These are phyloP conservation scores for Areca catechu DNA, from an alignment of 176 grass and related monocot genomes.

Conservation along the genomic window DNA sequence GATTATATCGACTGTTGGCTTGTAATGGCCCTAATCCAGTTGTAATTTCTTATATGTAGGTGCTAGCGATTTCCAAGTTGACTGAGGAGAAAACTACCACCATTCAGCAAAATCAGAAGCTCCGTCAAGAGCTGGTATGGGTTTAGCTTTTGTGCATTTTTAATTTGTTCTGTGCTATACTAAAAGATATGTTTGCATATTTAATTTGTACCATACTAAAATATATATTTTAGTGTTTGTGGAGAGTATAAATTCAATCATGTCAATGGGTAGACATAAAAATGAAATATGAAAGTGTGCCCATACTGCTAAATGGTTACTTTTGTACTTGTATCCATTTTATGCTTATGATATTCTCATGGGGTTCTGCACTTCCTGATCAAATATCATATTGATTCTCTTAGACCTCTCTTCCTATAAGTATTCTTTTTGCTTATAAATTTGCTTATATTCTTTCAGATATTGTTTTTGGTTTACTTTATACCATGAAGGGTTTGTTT, in stretches of 20 bases:
- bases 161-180: not conserved
- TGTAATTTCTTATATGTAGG: conserved; percentile 21
- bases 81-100: conserved; percentile 74
- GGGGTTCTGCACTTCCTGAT: too few relatives aligned
- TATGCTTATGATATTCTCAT: too few relatives aligned
- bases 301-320: too few relatives aligned
- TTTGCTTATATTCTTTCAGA: too few relatives aligned
- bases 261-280: not conserved
- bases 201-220: not conserved
- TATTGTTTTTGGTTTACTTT: too few relatives aligned
- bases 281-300: too few relatives aligned
- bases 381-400: too few relatives aligned
- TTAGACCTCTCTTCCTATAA: too few relatives aligned
- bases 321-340: too few relatives aligned
- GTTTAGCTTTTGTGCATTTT: not conserved
- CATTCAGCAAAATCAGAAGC: conserved; percentile 86
- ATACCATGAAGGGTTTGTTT: too few relatives aligned
- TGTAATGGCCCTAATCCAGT: not conserved
- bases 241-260: not conserved
- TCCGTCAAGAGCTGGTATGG: conserved; percentile 79
- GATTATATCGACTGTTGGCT: too few relatives aligned
- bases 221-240: not conserved
- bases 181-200: not conserved
- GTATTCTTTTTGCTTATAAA: too few relatives aligned
- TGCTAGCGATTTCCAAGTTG: conserved; percentile 54